phyloP scores from a whole-genome alignment of 495 filamentous ascomycete genomes.

The Hypoxylon trugodes region DNA sequence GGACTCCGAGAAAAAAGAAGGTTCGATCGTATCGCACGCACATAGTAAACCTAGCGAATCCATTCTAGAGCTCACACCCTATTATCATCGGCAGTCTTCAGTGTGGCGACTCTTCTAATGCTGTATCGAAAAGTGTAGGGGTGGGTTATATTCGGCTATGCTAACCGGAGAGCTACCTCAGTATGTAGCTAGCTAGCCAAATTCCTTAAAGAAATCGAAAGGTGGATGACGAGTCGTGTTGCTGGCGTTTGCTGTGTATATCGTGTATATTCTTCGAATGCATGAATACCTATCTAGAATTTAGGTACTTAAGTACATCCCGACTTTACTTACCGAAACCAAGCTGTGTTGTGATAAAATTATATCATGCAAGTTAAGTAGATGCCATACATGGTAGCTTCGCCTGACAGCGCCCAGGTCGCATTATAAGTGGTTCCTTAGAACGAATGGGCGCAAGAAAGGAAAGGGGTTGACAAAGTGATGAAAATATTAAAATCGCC shows the following conservation, averaged over 20 bases:
- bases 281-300: too few relatives aligned
- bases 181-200: neutral
- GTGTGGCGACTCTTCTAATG: slow-evolving; percentile 1
- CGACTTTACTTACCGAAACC: too few relatives aligned
- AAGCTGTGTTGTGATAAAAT: neutral
- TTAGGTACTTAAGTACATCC: too few relatives aligned
- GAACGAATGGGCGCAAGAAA: neutral
- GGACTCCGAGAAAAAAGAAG: slow-evolving; percentile 11
- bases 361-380: neutral
- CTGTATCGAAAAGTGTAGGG: neutral
- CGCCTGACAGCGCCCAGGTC: neutral
- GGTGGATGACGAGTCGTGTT: slow-evolving; percentile 18
- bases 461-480: neutral
- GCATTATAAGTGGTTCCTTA: too few relatives aligned
- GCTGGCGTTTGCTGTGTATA: neutral
- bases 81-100: neutral
- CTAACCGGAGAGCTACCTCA: too few relatives aligned
- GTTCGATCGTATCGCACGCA: slow-evolving; percentile 4
- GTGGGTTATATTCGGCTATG: neutral
- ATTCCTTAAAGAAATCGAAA: slow-evolving; percentile 5
- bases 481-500: neutral
- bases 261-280: neutral
- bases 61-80: neutral
- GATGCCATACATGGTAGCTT: neutral
- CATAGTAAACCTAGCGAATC: slow-evolving; percentile 9